Evolutionary conservation across 1,139 yeast species (phyloP).

Genomic region (Protomyces gravidus): DNA sequence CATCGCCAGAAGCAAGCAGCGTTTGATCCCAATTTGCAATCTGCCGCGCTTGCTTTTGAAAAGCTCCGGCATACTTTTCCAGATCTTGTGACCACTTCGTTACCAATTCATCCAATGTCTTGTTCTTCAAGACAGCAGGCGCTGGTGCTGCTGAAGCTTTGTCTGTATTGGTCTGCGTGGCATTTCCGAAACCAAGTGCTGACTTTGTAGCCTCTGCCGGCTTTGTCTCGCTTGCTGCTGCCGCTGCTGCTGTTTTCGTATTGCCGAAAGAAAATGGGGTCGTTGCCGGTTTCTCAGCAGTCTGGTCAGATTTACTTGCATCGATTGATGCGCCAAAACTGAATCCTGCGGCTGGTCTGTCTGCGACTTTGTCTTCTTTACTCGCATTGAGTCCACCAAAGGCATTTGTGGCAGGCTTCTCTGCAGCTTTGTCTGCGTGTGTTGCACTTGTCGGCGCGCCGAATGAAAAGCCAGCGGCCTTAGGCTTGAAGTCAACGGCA

Average conservation of each 20-base stretch:
- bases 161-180: neutral
- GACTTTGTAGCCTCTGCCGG: slow-evolving; percentile 12
- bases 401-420: neutral
- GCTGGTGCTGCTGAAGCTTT: slow-evolving; percentile 39
- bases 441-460: slow-evolving; percentile 29
- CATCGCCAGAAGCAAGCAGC: slow-evolving; percentile 78
- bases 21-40: slow-evolving; percentile 82
- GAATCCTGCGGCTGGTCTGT: slow-evolving; percentile 21
- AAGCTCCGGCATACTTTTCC: slow-evolving; percentile 65
- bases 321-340: slow-evolving; percentile 24
- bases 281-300: slow-evolving; percentile 5
- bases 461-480: slow-evolving; percentile 31
- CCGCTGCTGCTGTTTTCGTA: neutral
- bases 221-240: slow-evolving; percentile 2
- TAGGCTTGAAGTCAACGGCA: slow-evolving; percentile 20
- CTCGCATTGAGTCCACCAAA: slow-evolving; percentile 20
- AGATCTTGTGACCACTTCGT: slow-evolving; percentile 90
- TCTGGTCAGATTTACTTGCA: neutral
- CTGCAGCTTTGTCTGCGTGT: slow-evolving; percentile 11
- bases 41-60: slow-evolving; percentile 69
- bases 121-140: slow-evolving; percentile 78
- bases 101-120: slow-evolving; percentile 86
- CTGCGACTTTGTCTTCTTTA: slow-evolving; percentile 16
- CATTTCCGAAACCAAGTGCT: slow-evolving; percentile 21
- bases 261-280: slow-evolving; percentile 15